phyloP scores from a whole-genome alignment of 257 asterid genomes.

The Oldenlandia corymbosa region DNA sequence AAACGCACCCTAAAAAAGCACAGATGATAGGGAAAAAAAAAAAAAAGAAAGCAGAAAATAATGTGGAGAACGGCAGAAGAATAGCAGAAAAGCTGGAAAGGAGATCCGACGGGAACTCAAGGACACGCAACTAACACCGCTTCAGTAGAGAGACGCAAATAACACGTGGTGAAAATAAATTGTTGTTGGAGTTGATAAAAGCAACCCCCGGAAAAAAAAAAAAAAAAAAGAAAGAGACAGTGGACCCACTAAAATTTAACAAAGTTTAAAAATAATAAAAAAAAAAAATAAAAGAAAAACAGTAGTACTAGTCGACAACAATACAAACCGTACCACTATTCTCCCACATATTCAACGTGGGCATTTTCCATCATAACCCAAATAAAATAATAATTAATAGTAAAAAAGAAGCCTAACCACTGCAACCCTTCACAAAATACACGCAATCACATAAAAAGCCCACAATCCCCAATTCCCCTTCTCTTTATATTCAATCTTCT shows the following conservation, averaged over 20 bases:
- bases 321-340: conserved; percentile 7
- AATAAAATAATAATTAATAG: too few relatives aligned
- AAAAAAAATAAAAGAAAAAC: not conserved
- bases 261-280: not conserved
- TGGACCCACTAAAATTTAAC: not conserved
- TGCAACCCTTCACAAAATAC: not conserved
- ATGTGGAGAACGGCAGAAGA: not conserved
- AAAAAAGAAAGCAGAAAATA: too few relatives aligned
- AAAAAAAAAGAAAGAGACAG: not conserved
- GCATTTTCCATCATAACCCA: conserved; percentile 9
- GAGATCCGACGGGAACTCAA: too few relatives aligned
- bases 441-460: too few relatives aligned
- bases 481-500: too few relatives aligned
- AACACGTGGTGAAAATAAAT: conserved; percentile 55
- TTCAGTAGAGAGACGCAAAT: conserved; percentile 13
- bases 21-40: too few relatives aligned
- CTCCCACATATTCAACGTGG: conserved; percentile 62
- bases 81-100: too few relatives aligned
- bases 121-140: conserved; percentile 27
- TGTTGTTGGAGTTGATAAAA: too few relatives aligned
- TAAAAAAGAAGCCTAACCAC: not conserved
- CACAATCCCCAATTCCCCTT: too few relatives aligned
- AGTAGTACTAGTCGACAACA: too few relatives aligned
- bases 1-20: too few relatives aligned
- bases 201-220: too few relatives aligned